These are phyloP conservation scores for Sistotremastrum suecicum DNA, from an alignment of 768 basidiomycete genomes.

Conservation along the genomic window DNA sequence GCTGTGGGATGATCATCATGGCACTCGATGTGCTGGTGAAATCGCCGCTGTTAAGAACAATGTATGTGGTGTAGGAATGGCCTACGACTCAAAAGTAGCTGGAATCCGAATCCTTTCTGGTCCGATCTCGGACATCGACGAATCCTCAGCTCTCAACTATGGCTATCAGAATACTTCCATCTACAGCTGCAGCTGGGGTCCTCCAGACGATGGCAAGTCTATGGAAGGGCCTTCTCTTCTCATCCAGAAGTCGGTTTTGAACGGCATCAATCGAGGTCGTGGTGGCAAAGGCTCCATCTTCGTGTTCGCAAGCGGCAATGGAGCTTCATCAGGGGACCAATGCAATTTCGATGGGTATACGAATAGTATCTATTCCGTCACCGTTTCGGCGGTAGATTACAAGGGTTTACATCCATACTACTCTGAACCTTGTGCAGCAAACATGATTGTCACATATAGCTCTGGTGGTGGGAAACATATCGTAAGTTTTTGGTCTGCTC, in stretches of 20 bases:
- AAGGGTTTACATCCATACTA: slow-evolving; percentile 93
- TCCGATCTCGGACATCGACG: slow-evolving; percentile 88
- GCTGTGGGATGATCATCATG: slow-evolving; percentile 87
- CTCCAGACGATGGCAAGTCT: slow-evolving; percentile 82
- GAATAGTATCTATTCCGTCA: slow-evolving; percentile 92
- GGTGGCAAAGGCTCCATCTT: slow-evolving; percentile 84
- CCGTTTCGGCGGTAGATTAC: slow-evolving; percentile 89
- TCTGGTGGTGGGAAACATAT: slow-evolving; percentile 91
- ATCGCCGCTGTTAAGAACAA: slow-evolving; percentile 87
- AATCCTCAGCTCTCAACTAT: slow-evolving; percentile 89
- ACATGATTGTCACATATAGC: slow-evolving; percentile 91
- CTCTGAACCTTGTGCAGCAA: slow-evolving; percentile 94
- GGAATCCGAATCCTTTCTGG: slow-evolving; percentile 93
- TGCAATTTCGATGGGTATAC: slow-evolving; percentile 99
- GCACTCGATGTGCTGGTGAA: slow-evolving; percentile 96
- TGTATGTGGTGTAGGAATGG: slow-evolving; percentile 89
- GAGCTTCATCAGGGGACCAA: slow-evolving; percentile 81
- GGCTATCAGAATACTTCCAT: slow-evolving; percentile 85
- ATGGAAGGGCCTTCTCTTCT: slow-evolving; percentile 92
- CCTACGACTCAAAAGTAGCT: slow-evolving; percentile 82
- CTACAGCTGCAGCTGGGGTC: slow-evolving; percentile 97
- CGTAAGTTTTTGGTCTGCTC: slow-evolving; percentile 32
- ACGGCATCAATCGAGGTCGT: slow-evolving; percentile 85
- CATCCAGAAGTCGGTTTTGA: slow-evolving; percentile 86
- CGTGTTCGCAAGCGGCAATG: slow-evolving; percentile 97